Evolutionary conservation across 306 rosid species (phyloP).

Genomic region (Quercus cerris): DNA sequence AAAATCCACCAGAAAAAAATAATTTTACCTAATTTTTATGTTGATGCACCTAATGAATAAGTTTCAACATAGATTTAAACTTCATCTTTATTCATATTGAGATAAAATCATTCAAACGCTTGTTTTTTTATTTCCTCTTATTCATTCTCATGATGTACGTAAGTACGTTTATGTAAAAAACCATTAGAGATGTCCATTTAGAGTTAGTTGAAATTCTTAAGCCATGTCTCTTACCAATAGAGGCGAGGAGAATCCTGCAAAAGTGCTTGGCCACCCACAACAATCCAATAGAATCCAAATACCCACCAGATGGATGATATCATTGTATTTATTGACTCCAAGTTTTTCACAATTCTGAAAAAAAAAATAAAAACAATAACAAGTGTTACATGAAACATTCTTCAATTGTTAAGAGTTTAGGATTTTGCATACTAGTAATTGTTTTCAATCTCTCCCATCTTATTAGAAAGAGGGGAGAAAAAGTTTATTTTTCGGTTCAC

Average conservation of each 20-base stretch:
- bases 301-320: constrained; percentile 84
- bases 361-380: background rate
- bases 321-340: constrained; percentile 60
- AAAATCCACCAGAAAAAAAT: background rate
- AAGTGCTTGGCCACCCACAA: constrained; percentile 73
- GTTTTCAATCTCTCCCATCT: background rate
- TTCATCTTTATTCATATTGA: background rate
- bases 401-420: background rate
- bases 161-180: no score
- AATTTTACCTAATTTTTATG: background rate
- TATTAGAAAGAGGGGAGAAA: no score
- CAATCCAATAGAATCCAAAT: constrained; percentile 85
- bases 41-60: no score
- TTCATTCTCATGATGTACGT: no score
- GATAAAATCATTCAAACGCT: no score
- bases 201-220: background rate
- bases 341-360: constrained; percentile 58
- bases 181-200: background rate
- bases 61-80: background rate
- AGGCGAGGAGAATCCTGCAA: constrained; percentile 81
- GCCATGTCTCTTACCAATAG: constrained; percentile 54
- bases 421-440: background rate
- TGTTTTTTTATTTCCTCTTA: no score
- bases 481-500: no score
- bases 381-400: constrained; percentile 6